Conservation (phyloP, 306 rosid genomes). For the Gynostemma pentaphyllum region DNA sequence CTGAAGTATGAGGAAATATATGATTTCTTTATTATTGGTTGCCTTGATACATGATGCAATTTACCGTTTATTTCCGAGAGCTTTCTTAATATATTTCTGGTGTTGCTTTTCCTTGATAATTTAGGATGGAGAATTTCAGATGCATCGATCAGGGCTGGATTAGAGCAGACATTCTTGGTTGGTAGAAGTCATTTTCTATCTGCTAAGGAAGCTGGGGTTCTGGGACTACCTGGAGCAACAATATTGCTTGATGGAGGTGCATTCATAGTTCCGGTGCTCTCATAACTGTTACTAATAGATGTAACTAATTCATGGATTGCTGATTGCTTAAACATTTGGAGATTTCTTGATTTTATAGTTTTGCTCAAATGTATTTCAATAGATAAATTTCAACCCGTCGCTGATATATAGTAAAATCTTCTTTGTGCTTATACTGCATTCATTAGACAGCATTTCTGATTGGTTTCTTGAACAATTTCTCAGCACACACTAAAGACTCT, state of each 20-base stretch:
- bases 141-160: slow-evolving; percentile 50
- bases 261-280: slow-evolving; percentile 9
- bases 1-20: not conserved
- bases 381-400: not conserved
- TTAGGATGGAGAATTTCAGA: slow-evolving; percentile 75
- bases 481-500: slow-evolving; percentile 88
- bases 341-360: not conserved
- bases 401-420: not conserved
- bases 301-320: not conserved
- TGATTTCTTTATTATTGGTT: not conserved
- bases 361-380: not conserved
- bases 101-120: slow-evolving; percentile 11
- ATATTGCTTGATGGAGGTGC: slow-evolving; percentile 85
- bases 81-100: not conserved
- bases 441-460: not conserved
- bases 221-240: slow-evolving; percentile 50
- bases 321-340: not conserved
- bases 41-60: not conserved
- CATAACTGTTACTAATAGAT: not conserved
- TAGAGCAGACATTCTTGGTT: slow-evolving; percentile 45
- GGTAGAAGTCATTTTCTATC: slow-evolving; percentile 85
- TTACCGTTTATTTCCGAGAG: not conserved
- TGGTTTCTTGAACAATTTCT: slow-evolving; percentile 11
- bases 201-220: slow-evolving; percentile 35
- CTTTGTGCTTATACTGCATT: not conserved